A percentile compares a stretch with the other conserved stretches of the same genome.
These are phyloP conservation scores for Phialemoniopsis sp. DNA, from an alignment of 2,329 filamentous ascomycete species.

Conservation along the genomic window DNA sequence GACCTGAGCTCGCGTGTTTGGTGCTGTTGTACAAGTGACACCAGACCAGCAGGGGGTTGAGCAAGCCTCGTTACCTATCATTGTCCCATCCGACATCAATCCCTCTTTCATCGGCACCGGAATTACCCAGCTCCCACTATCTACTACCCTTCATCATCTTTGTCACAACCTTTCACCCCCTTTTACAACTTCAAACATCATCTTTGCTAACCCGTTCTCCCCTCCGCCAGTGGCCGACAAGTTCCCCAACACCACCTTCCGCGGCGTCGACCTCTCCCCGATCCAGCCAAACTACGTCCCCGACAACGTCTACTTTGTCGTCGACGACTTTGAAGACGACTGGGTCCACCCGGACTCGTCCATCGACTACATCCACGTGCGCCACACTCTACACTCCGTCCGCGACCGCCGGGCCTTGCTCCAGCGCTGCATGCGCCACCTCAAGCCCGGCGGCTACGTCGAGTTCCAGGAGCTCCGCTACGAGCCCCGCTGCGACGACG, in stretches of 20 bases:
- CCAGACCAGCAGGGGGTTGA: no score
- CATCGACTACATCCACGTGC: conserved; percentile 46
- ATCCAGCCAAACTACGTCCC: conserved; percentile 49
- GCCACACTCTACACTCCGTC: conserved; percentile 40
- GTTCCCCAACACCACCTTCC: conserved; percentile 37
- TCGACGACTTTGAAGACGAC: conserved; percentile 49
- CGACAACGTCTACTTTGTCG: conserved; percentile 45
- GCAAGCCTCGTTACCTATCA: no score
- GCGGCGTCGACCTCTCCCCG: conserved; percentile 46
- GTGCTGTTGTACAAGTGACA: no score
- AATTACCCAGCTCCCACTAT: no score
- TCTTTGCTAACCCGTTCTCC: no score
- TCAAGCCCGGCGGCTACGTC: conserved; percentile 47
- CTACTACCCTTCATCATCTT: no score
- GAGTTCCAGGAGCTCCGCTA: conserved; percentile 44
- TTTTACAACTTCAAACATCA: no score
- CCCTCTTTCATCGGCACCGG: no score
- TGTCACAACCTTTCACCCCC: no score
- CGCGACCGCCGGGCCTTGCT: conserved; percentile 34
- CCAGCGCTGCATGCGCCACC: conserved; percentile 30
- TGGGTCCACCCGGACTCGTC: conserved; percentile 40
- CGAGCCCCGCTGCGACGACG: conserved; percentile 37
- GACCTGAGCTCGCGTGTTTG: no score
- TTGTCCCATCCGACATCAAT: no score
- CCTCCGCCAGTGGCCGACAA: conserved; percentile 46